phyloP scores from a whole-genome alignment of 345 rosid genomes.

The Litchi chinensis region DNA sequence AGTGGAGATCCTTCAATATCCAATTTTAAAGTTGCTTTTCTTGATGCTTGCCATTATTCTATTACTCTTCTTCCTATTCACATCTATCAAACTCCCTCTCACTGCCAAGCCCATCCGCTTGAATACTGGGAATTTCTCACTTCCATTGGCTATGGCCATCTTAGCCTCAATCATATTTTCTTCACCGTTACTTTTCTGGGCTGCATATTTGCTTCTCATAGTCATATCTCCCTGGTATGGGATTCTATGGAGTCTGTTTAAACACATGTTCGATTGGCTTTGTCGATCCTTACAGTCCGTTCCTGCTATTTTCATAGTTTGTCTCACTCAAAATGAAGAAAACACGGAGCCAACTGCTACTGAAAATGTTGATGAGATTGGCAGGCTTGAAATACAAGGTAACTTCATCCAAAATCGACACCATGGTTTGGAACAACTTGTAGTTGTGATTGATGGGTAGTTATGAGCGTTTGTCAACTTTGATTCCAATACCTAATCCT shows the following conservation, averaged over 20 bases:
- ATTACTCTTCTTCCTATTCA: constrained; percentile 4
- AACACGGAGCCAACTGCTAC: not conserved
- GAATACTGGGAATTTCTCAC: not conserved
- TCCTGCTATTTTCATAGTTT: not conserved
- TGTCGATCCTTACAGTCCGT: not conserved
- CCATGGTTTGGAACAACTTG: not conserved
- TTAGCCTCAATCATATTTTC: not conserved
- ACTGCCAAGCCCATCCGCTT: not conserved
- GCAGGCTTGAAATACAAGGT: not conserved
- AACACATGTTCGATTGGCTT: not conserved
- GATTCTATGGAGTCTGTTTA: not conserved
- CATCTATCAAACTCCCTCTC: constrained; percentile 7
- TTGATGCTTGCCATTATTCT: not conserved
- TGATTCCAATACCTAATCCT: too few species aligned
- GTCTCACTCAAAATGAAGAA: not conserved
- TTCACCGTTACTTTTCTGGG: not conserved
- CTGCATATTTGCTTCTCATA: not conserved
- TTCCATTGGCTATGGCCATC: not conserved
- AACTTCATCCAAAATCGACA: not conserved
- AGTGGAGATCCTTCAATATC: not conserved
- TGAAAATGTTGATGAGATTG: not conserved
- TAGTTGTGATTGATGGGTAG: not conserved
- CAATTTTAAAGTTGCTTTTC: not conserved
- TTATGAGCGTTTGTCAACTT: too few species aligned
- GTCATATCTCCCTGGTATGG: constrained; percentile 1